Evolutionary conservation across 2,329 filamentous ascomycete species (phyloP), one percentile per base, ranked within the genome.

Genomic region (Penicillium sp.): DNA sequence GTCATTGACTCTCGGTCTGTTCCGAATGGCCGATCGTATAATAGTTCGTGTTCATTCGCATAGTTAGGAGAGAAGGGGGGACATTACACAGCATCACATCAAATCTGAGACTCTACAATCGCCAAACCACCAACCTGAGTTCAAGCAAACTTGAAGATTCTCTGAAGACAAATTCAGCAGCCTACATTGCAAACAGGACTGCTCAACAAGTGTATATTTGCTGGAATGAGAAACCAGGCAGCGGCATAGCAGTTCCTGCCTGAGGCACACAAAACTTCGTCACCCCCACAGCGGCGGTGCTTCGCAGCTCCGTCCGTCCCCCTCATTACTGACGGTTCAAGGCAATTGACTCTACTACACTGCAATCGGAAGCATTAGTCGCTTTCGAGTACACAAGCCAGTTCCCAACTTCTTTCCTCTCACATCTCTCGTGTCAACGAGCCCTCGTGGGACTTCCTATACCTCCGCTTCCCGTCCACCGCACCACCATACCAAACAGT

Each of bases 381-480:
- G n/a, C 8, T 19, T 19, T 19, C 2, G 10, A n/a, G 4, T 46
- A 22, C 14, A 22, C 11, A 54, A n/a, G 25, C n/a, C 43, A 13
- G 4, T 2, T 40, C 16, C 30, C 26, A 11, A 14, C 11, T 13
- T 10, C 4, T 33, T 4, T 28, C 19, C 10, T 19, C 19, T 28
- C 28, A 13, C 28, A 16, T 46, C 48, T 28, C 14, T 46, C 16
- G 8, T 16, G 38, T 56, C 53, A 38, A 38, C 53, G 40, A 22
- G 58, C 43, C 16, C 5, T 37, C 25, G 25, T n/a, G 55, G 28
- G 30, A 33, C 19, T 54, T 48, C 59, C 61, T 54, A 52, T 55
- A 42, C 54, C 55, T 59, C 62, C 64, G 58, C 64, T 61, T 57
- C 26, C 59, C 51, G 56, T 53, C 62, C 62, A 65, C 59, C 59